Base-by-base conservation (phyloP, 2,329 filamentous ascomycete genomes). In the Cyphellophora europaea region DNA sequence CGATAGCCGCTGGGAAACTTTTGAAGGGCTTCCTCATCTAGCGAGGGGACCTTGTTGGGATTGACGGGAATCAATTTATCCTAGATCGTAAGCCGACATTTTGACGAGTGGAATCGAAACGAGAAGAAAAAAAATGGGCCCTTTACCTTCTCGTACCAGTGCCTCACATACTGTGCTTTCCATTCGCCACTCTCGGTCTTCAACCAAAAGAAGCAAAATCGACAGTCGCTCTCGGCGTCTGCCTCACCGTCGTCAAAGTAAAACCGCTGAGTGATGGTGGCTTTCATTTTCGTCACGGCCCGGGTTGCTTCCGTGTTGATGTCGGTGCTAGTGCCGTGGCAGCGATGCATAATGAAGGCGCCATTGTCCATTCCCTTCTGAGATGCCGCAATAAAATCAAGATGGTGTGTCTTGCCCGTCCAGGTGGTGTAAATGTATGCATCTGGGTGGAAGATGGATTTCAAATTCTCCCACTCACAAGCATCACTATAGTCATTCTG, bases 291-390 rank as follows among this genome's bases (percentile, higher is more conserved):
- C 41, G 66, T 66, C 14, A 71, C 55, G 32, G 66, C 67, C 19
- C 66, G 64, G 28, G 43, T 47, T 5, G 45, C 55, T 6, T 48
- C 40, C 10, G 47, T 48, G 44, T 55, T 60, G 19, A 69, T 55
- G 40, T 69, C 66, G 15, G 65, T 64, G 5, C 59, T 49, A 1
- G 63, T 67, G 13, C 66, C 66, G 50, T 63, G 67, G 45, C 69
- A 66, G 38, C 70, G 69, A 47, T 74, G 71, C 67, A 71, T 69
- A 53, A 74, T 74, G 55, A 71, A 72, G 33, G 63, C 68, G 12
- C 69, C 69, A 6, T 57, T 55, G 15, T 62, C 55, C 52, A 71
- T 71, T 37, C 69, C 69, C 6, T 56, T 52, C 42, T 71, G 63
- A 10, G 69, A 73, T 32, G 65, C 60, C 13, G 53, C 42, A 45